Percentiles rank a stretch among this genome's conserved stretches.
These are phyloP conservation scores for Mycena rosella DNA, from an alignment of 768 basidiomycete genomes.

Conservation along the genomic window DNA sequence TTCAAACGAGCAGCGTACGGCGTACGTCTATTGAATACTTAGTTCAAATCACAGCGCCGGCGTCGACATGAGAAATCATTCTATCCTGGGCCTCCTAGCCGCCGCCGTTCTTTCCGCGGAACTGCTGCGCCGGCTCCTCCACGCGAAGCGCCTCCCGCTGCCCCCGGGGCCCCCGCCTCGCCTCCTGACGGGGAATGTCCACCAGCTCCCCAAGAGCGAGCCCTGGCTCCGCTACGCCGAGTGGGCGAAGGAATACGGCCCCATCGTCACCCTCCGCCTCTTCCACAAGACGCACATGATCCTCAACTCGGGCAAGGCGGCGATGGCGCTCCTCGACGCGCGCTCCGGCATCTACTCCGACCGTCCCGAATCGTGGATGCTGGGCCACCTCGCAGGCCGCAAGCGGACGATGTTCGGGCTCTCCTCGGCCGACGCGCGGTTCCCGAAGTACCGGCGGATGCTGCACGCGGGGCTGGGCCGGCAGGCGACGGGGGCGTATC, in stretches of 20 bases:
- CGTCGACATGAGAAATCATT: slow-evolving; percentile 4
- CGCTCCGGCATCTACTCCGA: slow-evolving; percentile 65
- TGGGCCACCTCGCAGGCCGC: slow-evolving; percentile 47
- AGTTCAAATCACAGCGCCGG: too few species aligned
- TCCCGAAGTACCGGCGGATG: slow-evolving; percentile 52
- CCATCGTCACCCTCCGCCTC: slow-evolving; percentile 54
- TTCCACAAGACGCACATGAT: slow-evolving; percentile 57
- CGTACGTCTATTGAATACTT: too few species aligned
- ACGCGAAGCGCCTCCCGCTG: slow-evolving; percentile 25
- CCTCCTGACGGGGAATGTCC: slow-evolving; percentile 43
- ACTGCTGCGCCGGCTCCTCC: slow-evolving; percentile 8
- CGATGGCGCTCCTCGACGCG: slow-evolving; percentile 60
- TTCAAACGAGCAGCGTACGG: too few species aligned
- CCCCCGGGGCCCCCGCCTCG: slow-evolving; percentile 45
- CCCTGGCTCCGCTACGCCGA: slow-evolving; percentile 38
- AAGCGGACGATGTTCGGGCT: slow-evolving; percentile 48
- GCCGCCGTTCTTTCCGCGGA: slow-evolving; percentile 1
- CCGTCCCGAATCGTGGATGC: slow-evolving; percentile 53
- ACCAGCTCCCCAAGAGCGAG: slow-evolving; percentile 39
- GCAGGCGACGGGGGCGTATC: slow-evolving; percentile 49
- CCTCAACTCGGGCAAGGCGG: slow-evolving; percentile 58
- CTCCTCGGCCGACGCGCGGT: slow-evolving; percentile 46
- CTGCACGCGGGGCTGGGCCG: slow-evolving; percentile 53
- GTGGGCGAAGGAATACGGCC: slow-evolving; percentile 41
- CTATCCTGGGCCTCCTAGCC: background rate